Percentiles rank a stretch among this genome's conserved stretches.
Evolutionary conservation across 140 eudicot genomes (phyloP).

Genomic region (Bidens hawaiensis): DNA sequence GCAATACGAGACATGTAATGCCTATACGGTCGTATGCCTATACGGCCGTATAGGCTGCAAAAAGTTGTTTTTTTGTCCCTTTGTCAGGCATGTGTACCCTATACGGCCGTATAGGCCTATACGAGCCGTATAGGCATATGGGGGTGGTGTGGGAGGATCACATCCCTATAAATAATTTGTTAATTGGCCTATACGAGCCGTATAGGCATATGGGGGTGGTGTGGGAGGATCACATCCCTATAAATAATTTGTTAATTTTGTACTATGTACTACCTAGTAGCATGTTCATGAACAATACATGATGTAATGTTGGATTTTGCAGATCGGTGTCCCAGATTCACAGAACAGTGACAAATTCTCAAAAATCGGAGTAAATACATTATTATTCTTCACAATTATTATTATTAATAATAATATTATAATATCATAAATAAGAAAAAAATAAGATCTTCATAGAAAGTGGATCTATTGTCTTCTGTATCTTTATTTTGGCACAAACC

Average conservation of each 20-base stretch:
- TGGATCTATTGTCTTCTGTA: conserved; percentile 15
- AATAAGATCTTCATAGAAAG: conserved; percentile 24
- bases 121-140: no score
- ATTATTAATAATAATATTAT: background rate
- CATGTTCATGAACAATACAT: conserved; percentile 25
- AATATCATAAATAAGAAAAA: background rate
- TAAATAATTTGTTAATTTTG: background rate
- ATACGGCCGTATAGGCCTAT: no score
- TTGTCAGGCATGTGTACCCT: no score
- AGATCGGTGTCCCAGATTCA: conserved; percentile 35
- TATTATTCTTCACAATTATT: conserved; percentile 18
- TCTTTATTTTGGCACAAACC: background rate
- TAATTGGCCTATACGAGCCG: no score
- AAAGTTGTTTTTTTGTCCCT: no score
- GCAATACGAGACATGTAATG: no score
- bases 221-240: no score
- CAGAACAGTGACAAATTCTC: conserved; percentile 30
- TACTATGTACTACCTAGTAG: background rate
- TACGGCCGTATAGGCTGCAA: no score
- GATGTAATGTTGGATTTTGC: conserved; percentile 29
- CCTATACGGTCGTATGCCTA: no score
- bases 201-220: no score
- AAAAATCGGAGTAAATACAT: conserved; percentile 20
- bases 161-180: no score
- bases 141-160: no score